phyloP scores from a whole-genome alignment of 176 grass and related monocot genomes.

The Rhynchospora tenuis region DNA sequence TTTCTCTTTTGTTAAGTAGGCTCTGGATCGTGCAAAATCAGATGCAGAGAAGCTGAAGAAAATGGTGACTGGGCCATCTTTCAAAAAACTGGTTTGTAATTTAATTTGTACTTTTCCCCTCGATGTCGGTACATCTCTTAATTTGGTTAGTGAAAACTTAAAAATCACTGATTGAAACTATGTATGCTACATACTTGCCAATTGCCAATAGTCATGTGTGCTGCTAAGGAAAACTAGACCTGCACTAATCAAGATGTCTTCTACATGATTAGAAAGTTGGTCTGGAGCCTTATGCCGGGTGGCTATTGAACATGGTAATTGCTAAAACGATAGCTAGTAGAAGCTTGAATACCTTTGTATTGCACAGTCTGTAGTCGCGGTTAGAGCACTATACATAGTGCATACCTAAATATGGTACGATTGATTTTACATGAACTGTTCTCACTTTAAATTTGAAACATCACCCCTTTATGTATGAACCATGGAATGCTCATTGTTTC shows the following conservation, averaged over 20 bases:
- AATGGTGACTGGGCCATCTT: slow-evolving; percentile 50
- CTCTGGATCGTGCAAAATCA: slow-evolving; percentile 87
- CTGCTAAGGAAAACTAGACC: neutral
- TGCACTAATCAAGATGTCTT: neutral
- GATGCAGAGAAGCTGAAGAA: slow-evolving; percentile 88
- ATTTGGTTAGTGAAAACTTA: neutral
- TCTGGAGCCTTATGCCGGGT: neutral
- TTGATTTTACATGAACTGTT: neutral
- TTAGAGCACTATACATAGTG: neutral
- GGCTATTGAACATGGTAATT: neutral
- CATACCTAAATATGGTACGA: neutral
- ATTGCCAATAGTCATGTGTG: neutral
- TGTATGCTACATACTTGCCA: neutral
- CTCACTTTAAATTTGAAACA: neutral
- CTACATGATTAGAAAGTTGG: neutral
- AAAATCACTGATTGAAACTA: neutral
- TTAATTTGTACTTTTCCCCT: neutral
- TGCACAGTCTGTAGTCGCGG: too few species aligned
- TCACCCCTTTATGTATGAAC: neutral
- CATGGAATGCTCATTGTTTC: neutral
- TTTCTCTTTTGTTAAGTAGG: slow-evolving; percentile 28
- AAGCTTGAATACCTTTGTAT: neutral
- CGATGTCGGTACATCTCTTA: neutral
- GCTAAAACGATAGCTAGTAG: neutral
- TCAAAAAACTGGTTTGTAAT: slow-evolving; percentile 61